Base-by-base conservation (phyloP, 306 rosid species). In the Malus orientalis region DNA sequence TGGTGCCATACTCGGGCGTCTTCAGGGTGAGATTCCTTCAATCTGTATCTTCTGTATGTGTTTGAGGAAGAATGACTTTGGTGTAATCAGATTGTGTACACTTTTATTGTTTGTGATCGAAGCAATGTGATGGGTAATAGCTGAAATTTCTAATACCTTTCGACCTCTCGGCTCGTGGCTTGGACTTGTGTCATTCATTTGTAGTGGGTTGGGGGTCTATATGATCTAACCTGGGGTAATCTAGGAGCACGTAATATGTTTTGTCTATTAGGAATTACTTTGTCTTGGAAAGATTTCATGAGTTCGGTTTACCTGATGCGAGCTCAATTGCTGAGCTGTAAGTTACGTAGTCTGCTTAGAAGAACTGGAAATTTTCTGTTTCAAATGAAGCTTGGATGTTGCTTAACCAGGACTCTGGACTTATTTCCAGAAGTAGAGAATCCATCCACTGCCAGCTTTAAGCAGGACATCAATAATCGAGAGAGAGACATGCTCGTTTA, bases 1-100 rank as follows among this genome's bases (percentile, higher is more conserved):
- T 29, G 99, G 99, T 83, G 92, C 93, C 75, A 67, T 95, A 81
- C 92, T 92, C 14, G 99, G 99, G 42, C 99, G 96, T 68, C 82
- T 95, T 53, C 93, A 95, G 80, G 96, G 99, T 95, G 74, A 76
- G 70, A 71, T 83, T 87, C 80, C 77, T 32, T 45, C 68, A 15
- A 0, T 63, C 47, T 36, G 4, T 19, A 6, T 33, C 15, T 33
- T 3, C 40, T 4, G 6, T 57, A 57, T 3, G 27, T n/a, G 25
- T 57, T n/a, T n/a, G 62, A 11, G 27, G 27, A 57, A 20, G 11
- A 57, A 22, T 8, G 1, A 20, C 62, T 12, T 32, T 15, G 45
- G 6, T 30, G 27, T 30, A 12, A 53, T 53, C 63, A 71, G 63
- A 22, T 29, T 71, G 44, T n/a, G 30, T 73, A 0, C 22, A 11